These are phyloP conservation scores for Lachnellula hyalina DNA, from an alignment of 2,329 filamentous ascomycete species.

Conservation along the genomic window DNA sequence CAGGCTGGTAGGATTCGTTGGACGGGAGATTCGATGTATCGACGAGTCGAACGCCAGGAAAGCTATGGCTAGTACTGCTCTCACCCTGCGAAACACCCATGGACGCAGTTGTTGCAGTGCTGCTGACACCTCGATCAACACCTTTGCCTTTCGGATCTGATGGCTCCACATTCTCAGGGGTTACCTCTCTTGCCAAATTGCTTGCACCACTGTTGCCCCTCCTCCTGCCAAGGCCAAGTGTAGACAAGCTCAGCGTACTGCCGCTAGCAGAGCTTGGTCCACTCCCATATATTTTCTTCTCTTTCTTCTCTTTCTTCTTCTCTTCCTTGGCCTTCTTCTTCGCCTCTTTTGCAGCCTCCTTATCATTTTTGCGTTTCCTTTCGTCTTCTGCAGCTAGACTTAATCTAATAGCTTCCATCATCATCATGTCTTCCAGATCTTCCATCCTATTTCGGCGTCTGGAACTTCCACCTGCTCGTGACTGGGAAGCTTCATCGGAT, in stretches of 20 bases:
- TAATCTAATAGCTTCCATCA: slow-evolving; percentile 89
- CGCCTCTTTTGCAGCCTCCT: slow-evolving; percentile 72
- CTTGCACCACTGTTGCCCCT: slow-evolving; percentile 56
- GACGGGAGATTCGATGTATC: slow-evolving; percentile 17
- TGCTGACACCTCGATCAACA: slow-evolving; percentile 48
- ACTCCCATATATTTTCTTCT: slow-evolving; percentile 53
- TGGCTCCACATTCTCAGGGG: slow-evolving; percentile 39
- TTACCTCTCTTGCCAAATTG: slow-evolving; percentile 53
- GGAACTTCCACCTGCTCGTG: slow-evolving; percentile 26
- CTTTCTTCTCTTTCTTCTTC: slow-evolving; percentile 54
- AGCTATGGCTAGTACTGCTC: slow-evolving; percentile 15
- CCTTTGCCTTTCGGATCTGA: slow-evolving; percentile 57
- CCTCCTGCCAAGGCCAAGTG: slow-evolving; percentile 43
- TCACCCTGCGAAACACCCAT: slow-evolving; percentile 17
- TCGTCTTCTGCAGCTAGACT: slow-evolving; percentile 93
- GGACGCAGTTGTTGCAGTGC: slow-evolving; percentile 14
- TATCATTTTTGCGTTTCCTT: slow-evolving; percentile 77
- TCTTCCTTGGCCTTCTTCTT: slow-evolving; percentile 83
- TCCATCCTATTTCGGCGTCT: slow-evolving; percentile 59
- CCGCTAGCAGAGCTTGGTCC: slow-evolving; percentile 50
- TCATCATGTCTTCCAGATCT: slow-evolving; percentile 96
- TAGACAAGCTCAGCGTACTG: slow-evolving; percentile 58
- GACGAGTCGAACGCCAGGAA: slow-evolving; percentile 20
- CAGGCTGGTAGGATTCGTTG: slow-evolving; percentile 39
- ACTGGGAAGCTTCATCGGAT: slow-evolving; percentile 23